Conservation (phyloP, 768 basidiomycete species). For the Auricularia cornea region DNA sequence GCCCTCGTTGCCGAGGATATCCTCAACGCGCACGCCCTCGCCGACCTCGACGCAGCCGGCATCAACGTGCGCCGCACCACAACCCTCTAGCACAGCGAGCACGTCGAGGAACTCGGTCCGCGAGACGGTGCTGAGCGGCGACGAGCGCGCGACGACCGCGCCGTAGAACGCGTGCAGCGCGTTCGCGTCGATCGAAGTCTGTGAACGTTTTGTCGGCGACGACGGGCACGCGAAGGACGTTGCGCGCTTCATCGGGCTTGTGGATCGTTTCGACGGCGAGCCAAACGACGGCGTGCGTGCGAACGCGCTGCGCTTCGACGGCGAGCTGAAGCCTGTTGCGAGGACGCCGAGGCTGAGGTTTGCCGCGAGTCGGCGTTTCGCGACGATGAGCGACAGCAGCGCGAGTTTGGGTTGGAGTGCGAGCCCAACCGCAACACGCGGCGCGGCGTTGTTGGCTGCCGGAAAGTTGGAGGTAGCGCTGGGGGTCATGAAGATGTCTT, state of each 20-base stretch:
- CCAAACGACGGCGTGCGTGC: conserved; percentile 19
- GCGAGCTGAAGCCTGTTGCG: conserved; percentile 47
- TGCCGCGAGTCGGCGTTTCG: too few species aligned
- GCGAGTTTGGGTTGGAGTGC: conserved; percentile 69
- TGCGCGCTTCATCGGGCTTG: conserved; percentile 27
- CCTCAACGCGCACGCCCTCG: background rate
- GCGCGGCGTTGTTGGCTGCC: conserved; percentile 7
- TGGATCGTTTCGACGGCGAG: conserved; percentile 44
- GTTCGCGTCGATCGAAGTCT: conserved; percentile 44
- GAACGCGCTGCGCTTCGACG: too few species aligned
- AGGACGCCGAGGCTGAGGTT: too few species aligned
- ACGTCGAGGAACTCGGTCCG: conserved; percentile 73
- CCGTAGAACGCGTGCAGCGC: conserved; percentile 60
- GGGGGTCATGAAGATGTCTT: conserved; percentile 9
- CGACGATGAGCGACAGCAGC: too few species aligned
- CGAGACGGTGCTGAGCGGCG: conserved; percentile 53
- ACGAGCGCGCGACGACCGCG: conserved; percentile 45
- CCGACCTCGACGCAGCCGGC: background rate
- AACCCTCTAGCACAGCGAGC: conserved; percentile 61
- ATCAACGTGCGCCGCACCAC: conserved; percentile 28
- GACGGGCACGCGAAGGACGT: too few species aligned
- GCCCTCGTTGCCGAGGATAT: background rate
- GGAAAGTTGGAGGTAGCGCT: conserved; percentile 9
- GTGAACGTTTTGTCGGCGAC: conserved; percentile 13
- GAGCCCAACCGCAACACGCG: conserved; percentile 22